Conservation (phyloP, 75 land plant species). For the Azolla pinnata region DNA sequence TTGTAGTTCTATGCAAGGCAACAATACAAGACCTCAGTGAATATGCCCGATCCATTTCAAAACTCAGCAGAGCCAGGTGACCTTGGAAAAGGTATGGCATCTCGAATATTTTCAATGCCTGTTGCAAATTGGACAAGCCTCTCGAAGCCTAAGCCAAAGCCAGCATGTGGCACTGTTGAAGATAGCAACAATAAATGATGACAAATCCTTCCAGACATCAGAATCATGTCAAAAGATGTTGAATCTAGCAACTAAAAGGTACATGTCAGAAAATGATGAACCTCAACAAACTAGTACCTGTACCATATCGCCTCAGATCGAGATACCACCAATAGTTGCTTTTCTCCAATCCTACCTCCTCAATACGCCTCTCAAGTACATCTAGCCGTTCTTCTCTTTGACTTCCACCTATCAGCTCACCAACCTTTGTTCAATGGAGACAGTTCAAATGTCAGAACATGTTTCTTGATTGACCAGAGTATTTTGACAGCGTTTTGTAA, state of each 20-base stretch:
- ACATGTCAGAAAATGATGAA: background rate
- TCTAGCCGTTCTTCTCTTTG: constrained; percentile 96
- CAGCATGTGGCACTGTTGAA: constrained; percentile 91
- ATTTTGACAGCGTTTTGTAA: background rate
- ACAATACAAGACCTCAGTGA: no score
- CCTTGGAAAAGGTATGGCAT: constrained; percentile 92
- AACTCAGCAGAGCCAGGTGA: constrained; percentile 94
- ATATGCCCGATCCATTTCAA: no score
- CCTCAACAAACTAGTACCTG: constrained; percentile 47
- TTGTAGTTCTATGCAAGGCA: no score
- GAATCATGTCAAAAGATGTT: background rate
- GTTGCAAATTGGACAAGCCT: constrained; percentile 95
- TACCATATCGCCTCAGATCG: constrained; percentile 91
- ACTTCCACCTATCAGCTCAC: constrained; percentile 98
- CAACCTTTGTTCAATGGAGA: constrained; percentile 46
- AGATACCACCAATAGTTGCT: constrained; percentile 98
- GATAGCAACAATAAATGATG: constrained; percentile 4
- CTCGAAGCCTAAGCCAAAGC: constrained; percentile 97
- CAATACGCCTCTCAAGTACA: constrained; percentile 61
- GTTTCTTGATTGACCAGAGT: background rate
- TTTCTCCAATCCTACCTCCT: constrained; percentile 63
- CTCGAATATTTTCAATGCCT: constrained; percentile 92
- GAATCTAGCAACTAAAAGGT: background rate
- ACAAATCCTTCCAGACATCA: no score
- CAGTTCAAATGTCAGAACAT: background rate